Percentiles rank a stretch among this genome's conserved stretches.
Conservation (phyloP, 176 grass and related monocot genomes). For the Avena eriantha region DNA sequence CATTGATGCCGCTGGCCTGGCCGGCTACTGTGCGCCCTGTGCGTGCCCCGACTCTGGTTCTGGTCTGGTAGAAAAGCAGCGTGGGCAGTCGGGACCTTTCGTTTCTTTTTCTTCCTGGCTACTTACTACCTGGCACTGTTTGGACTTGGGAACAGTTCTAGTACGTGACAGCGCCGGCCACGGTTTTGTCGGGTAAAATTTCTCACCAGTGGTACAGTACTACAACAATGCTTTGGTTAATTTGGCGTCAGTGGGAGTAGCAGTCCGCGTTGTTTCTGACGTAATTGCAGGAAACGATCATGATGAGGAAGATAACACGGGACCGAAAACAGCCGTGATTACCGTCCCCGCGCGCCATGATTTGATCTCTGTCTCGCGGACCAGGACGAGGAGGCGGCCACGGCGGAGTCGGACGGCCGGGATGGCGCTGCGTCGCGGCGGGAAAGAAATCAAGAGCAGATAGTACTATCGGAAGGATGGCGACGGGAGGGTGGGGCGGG, state of each 20-base stretch:
- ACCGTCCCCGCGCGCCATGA: too few species aligned
- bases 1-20: slow-evolving; percentile 12
- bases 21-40: neutral
- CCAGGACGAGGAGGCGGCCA: too few species aligned
- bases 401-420: neutral
- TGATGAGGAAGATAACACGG: too few species aligned
- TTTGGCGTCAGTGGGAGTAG: too few species aligned
- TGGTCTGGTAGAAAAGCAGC: neutral
- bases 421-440: neutral
- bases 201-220: neutral
- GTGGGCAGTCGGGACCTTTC: neutral
- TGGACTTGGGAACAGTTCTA: neutral
- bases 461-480: neutral
- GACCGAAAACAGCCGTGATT: too few species aligned
- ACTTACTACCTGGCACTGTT: neutral
- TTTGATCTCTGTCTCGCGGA: too few species aligned
- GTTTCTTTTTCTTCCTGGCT: neutral
- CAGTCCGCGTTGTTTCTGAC: too few species aligned
- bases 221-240: too few species aligned
- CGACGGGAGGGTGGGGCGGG: neutral
- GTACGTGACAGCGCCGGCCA: slow-evolving; percentile 25
- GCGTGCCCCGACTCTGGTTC: neutral
- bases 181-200: neutral
- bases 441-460: neutral
- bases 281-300: too few species aligned